A percentile compares a stretch with the other conserved stretches of the same genome.
Conservation (phyloP, 2,329 filamentous ascomycete genomes). For the Microcyclosporella mali region DNA sequence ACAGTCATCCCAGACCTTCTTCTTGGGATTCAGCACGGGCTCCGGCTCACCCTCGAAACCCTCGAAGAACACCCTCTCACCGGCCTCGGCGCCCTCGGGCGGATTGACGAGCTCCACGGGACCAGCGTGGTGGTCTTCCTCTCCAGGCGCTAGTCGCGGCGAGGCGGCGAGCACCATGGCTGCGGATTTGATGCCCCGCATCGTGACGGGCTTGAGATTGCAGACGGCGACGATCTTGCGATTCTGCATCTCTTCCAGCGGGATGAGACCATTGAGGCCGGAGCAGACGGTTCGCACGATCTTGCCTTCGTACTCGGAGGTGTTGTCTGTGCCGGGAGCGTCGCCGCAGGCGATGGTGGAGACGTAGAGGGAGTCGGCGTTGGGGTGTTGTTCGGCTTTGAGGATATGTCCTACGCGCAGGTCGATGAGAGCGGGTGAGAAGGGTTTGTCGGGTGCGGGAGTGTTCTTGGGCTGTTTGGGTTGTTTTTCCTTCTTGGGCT, state of each 20-base stretch:
- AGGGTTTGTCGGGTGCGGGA: conserved; percentile 61
- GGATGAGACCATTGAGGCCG: conserved; percentile 85
- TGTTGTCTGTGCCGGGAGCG: conserved; percentile 77
- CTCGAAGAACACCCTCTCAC: conserved; percentile 86
- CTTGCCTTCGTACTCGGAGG: conserved; percentile 83
- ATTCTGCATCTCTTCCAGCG: conserved; percentile 91
- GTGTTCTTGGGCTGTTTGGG: conserved; percentile 63
- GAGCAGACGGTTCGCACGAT: conserved; percentile 94
- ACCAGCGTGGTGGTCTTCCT: conserved; percentile 75
- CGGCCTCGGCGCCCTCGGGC: conserved; percentile 69
- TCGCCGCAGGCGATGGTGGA: conserved; percentile 95
- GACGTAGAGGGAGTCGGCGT: conserved; percentile 92
- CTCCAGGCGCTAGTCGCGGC: conserved; percentile 73
- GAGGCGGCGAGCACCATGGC: conserved; percentile 96
- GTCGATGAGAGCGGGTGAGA: conserved; percentile 82
- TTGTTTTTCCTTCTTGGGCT: conserved; percentile 86
- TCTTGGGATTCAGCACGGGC: conserved; percentile 93
- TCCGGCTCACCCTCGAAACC: conserved; percentile 93
- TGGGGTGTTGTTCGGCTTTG: conserved; percentile 90
- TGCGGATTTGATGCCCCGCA: conserved; percentile 76
- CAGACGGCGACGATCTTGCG: conserved; percentile 93
- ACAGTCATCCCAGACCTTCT: conserved; percentile 97
- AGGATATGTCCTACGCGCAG: conserved; percentile 95
- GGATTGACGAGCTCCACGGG: conserved; percentile 89
- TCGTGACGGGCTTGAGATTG: conserved; percentile 98